phyloP scores from a whole-genome alignment of 1,284 basidiomycete species.

The Ceratobasidium sp. region DNA sequence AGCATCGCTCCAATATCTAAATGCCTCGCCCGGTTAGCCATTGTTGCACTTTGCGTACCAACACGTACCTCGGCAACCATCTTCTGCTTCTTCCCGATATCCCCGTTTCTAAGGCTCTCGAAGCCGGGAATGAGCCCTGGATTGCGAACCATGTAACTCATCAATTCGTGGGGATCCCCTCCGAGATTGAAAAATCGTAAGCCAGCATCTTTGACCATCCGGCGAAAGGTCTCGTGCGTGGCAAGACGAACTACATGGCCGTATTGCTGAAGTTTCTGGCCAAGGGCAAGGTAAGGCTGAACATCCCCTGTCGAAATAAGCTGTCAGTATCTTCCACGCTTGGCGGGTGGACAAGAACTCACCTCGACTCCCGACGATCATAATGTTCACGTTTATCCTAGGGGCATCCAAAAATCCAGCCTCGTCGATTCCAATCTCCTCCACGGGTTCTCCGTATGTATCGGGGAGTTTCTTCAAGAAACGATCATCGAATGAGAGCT shows the following conservation, averaged over 20 bases:
- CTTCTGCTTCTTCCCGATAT: constrained; percentile 63
- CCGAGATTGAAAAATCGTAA: constrained; percentile 71
- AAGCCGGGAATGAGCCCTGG: constrained; percentile 68
- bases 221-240: constrained; percentile 72
- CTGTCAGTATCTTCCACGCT: not conserved
- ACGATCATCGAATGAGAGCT: constrained; percentile 14
- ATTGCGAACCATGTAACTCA: constrained; percentile 72
- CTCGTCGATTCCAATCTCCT: constrained; percentile 31
- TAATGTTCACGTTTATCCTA: constrained; percentile 69
- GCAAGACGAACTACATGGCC: constrained; percentile 76
- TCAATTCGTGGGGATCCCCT: constrained; percentile 70
- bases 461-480: constrained; percentile 12
- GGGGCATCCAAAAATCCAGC: constrained; percentile 56
- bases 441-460: not conserved
- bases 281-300: constrained; percentile 76
- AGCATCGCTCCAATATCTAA: constrained; percentile 72
- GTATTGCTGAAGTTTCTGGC: constrained; percentile 65
- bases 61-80: constrained; percentile 62
- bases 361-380: constrained; percentile 58
- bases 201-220: constrained; percentile 66
- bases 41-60: not conserved
- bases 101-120: constrained; percentile 64
- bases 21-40: not conserved
- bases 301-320: constrained; percentile 67
- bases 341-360: not conserved